Evolutionary conservation across 306 rosid species (phyloP).

Genomic region (Argentina anserina): DNA sequence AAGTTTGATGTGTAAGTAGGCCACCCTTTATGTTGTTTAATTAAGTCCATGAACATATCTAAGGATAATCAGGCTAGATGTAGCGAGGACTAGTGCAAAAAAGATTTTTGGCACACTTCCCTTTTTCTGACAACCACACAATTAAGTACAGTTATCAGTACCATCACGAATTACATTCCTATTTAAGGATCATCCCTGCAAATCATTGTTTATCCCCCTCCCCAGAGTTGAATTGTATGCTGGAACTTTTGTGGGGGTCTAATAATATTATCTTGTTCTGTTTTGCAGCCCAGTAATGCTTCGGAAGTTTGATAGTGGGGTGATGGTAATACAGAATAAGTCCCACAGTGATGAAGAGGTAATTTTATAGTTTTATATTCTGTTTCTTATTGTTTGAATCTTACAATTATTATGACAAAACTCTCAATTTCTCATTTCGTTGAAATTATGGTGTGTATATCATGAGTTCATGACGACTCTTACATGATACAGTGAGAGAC

Average conservation of each 20-base stretch:
- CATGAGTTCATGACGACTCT: neutral
- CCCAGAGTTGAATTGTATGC: neutral
- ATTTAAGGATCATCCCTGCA: neutral
- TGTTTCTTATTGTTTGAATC: neutral
- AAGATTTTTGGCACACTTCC: neutral
- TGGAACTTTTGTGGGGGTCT: neutral
- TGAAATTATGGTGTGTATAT: neutral
- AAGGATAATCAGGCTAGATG: neutral
- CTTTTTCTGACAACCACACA: neutral
- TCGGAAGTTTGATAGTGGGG: conserved; percentile 96
- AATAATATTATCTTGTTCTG: neutral
- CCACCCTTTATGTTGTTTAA: conserved; percentile 25
- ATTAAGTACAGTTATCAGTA: neutral
- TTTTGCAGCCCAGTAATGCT: conserved; percentile 70
- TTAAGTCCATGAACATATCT: neutral
- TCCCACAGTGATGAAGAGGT: conserved; percentile 93
- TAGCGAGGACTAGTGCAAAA: neutral
- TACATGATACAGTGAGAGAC: neutral
- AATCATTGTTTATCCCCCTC: neutral
- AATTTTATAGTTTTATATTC: conserved; percentile 4
- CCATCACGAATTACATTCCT: neutral
- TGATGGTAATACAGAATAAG: conserved; percentile 92
- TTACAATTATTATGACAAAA: neutral
- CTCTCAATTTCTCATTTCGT: neutral
- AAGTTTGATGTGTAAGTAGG: conserved; percentile 89